phyloP scores from a whole-genome alignment of 257 asterid species.

The Solanum sitiens region DNA sequence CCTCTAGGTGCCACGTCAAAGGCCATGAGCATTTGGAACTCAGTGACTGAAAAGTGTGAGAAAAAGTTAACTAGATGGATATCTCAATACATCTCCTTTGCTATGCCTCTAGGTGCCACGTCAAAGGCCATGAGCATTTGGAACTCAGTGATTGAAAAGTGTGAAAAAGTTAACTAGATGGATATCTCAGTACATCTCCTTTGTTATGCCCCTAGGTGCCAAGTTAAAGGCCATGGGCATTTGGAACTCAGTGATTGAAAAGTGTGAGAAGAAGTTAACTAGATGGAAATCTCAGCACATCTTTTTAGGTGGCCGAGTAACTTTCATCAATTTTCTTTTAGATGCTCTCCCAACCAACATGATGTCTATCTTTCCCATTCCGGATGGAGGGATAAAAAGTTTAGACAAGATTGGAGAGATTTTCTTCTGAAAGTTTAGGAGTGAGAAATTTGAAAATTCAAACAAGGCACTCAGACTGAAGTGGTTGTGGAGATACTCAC shows the following conservation, averaged over 20 bases:
- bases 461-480: not conserved
- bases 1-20: not conserved
- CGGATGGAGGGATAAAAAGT: not conserved
- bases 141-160: not conserved
- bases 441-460: not conserved
- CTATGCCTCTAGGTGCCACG: not conserved
- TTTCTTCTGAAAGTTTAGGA: not conserved
- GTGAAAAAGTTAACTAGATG: not conserved
- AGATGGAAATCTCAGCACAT: not conserved
- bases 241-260: not conserved
- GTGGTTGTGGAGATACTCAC: not conserved
- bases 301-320: not conserved
- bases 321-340: not conserved
- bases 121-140: not conserved
- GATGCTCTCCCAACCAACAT: not conserved
- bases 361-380: not conserved
- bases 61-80: not conserved
- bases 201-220: not conserved
- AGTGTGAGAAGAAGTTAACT: not conserved
- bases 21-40: not conserved
- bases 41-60: not conserved
- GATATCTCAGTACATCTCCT: not conserved
- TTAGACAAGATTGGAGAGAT: not conserved
- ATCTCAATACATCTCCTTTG: not conserved
- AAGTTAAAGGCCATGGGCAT: not conserved